A percentile compares a stretch with the other conserved stretches of the same genome.
Conservation (phyloP, 306 rosid genomes). For the Glycine soja region DNA sequence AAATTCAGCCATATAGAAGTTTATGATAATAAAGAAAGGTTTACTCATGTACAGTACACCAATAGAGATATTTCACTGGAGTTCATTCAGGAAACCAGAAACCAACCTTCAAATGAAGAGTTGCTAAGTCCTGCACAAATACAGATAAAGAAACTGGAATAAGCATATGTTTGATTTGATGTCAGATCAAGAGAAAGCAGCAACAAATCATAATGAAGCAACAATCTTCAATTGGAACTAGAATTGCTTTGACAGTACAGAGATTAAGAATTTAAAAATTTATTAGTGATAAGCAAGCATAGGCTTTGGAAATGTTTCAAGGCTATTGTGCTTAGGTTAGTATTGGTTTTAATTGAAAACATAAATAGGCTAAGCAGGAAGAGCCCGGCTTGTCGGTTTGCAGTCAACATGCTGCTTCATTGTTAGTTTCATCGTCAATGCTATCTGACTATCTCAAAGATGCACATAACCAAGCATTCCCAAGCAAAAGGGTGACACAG, state of each 20-base stretch:
- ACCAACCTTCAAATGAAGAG: slow-evolving; percentile 74
- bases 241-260: neutral
- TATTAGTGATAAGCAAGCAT: neutral
- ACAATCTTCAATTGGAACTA: neutral
- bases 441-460: neutral
- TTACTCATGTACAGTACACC: slow-evolving; percentile 1
- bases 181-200: slow-evolving; percentile 3
- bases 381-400: neutral
- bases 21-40: neutral
- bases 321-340: neutral
- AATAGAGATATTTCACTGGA: neutral
- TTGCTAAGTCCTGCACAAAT: slow-evolving; percentile 72
- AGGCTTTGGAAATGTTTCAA: neutral
- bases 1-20: neutral
- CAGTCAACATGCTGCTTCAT: neutral
- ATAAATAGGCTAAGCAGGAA: neutral
- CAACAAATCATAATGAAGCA: neutral
- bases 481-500: neutral
- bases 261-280: neutral
- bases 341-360: neutral
- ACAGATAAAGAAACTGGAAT: slow-evolving; percentile 44
- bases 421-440: neutral
- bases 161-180: slow-evolving; percentile 38
- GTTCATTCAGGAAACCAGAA: slow-evolving; percentile 18
- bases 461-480: neutral